Percentiles rank a stretch among this genome's conserved stretches.
These are phyloP conservation scores for Neurospora sp. DNA, from an alignment of 2,329 filamentous ascomycete species.

Conservation along the genomic window DNA sequence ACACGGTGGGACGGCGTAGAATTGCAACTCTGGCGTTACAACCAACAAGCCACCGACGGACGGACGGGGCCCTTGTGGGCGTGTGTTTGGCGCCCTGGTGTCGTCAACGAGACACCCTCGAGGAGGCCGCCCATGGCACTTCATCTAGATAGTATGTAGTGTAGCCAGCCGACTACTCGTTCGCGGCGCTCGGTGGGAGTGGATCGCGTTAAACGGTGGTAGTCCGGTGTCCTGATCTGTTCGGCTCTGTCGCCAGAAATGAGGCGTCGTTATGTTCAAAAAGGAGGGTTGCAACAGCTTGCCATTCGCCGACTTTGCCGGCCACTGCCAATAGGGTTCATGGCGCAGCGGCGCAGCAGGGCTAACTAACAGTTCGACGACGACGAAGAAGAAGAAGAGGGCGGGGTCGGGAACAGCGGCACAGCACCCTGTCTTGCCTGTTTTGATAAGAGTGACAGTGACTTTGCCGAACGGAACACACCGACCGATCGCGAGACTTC, in stretches of 20 bases:
- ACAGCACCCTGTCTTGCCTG: background rate
- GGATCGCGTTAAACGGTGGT: background rate
- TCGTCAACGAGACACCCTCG: background rate
- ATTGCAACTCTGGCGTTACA: background rate
- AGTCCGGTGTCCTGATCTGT: background rate
- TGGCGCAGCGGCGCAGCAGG: constrained; percentile 14
- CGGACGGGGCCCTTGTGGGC: background rate
- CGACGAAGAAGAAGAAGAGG: background rate
- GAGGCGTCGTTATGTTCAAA: constrained; percentile 1
- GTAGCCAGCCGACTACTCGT: background rate
- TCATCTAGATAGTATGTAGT: background rate
- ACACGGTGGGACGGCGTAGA: background rate
- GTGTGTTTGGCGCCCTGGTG: background rate
- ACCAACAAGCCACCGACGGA: background rate
- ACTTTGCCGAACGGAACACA: background rate
- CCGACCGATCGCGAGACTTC: background rate
- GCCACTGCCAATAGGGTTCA: constrained; percentile 11
- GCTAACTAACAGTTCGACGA: constrained; percentile 10
- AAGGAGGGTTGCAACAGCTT: background rate
- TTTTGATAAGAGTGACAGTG: background rate
- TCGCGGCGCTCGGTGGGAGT: background rate
- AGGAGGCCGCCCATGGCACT: background rate
- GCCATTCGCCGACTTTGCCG: constrained; percentile 8
- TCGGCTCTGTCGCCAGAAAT: background rate
- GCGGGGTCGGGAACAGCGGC: background rate